Base-by-base conservation (phyloP, 805 yeast species). In the Metschnikowia baotianmanensis region DNA sequence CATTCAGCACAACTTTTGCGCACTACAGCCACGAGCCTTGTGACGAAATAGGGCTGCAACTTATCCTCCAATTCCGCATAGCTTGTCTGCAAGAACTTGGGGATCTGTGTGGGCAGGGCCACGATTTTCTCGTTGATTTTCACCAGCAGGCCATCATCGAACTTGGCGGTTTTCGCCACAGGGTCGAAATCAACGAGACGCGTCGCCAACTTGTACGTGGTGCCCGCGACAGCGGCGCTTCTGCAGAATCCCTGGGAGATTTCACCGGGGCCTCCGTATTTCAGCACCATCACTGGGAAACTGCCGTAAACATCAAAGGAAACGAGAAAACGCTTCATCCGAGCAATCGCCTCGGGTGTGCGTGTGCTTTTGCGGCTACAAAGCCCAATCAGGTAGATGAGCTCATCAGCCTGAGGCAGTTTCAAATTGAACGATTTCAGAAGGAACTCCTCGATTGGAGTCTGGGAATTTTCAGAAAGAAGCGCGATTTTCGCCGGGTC, bases 161-260 rank as follows among this genome's bases (percentile, higher is more conserved):
- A 80, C 28, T 69, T 68, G 6, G 95, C 96, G 18, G 80, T 68
- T 55, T 85, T 82, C 22, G 78, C 67, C 20, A 61, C 65, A 25
- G 83, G 78, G 59, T 91, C 91, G 63, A 70, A 88, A 26, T 78
- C 77, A 5, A 66, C 66, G 38, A 91, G 63, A 28, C 72, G 67
- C 12, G 93, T 83, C 57, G 83, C 80, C 41, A 91, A 71, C 61
- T 89, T 88, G 66, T 93, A 91, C 24, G 95, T 87, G 40, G 97
- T 84, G 40, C 98, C 98, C 15, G 93, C 98, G 47, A 91, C 98
- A 11, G 99, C 99, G 3, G 98, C 98, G 43, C 95, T 85, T 53
- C 99, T 76, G 66, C 97, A 91, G 63, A 93, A 91, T 1, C 97
- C 99, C 67, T 91, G 99, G 12, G 96, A 82, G 20, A 91, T 70